These are phyloP conservation scores for Sungouiella blattae DNA, from an alignment of 805 yeast species.

Conservation along the genomic window DNA sequence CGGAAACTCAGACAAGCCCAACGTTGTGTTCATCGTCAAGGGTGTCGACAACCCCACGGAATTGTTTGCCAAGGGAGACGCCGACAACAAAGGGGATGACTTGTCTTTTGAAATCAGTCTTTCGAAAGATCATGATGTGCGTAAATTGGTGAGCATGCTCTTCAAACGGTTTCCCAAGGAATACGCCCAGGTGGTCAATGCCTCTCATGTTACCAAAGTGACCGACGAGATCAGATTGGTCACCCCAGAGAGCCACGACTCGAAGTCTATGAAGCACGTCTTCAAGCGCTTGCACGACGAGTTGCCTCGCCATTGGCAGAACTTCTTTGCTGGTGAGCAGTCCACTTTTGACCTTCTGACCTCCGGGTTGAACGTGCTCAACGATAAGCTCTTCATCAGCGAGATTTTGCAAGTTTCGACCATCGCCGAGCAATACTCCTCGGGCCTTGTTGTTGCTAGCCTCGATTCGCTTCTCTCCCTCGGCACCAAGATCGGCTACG, in stretches of 20 bases:
- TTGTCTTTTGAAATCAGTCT: slow-evolving; percentile 1
- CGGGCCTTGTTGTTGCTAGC: slow-evolving; percentile 29
- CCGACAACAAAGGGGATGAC: no score
- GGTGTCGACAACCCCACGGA: slow-evolving; percentile 38
- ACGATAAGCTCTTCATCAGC: slow-evolving; percentile 45
- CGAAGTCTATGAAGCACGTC: slow-evolving; percentile 12
- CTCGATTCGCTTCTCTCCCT: slow-evolving; percentile 42
- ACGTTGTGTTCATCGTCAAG: slow-evolving; percentile 36
- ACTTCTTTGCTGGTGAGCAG: slow-evolving; percentile 14
- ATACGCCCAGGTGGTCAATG: slow-evolving; percentile 5
- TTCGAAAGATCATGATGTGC: slow-evolving; percentile 5
- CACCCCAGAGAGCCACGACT: slow-evolving; percentile 5
- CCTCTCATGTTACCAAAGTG: slow-evolving; percentile 13
- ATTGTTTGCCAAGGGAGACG: slow-evolving; percentile 22
- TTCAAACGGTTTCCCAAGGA: slow-evolving; percentile 20
- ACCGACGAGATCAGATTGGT: slow-evolving; percentile 26
- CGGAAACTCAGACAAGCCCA: slow-evolving; percentile 17
- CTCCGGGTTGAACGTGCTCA: slow-evolving; percentile 30
- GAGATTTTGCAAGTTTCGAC: slow-evolving; percentile 48
- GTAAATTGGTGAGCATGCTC: slow-evolving; percentile 11
- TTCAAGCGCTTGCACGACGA: slow-evolving; percentile 28
- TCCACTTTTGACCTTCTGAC: slow-evolving; percentile 17
- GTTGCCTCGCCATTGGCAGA: slow-evolving; percentile 35
- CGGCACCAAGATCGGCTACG: slow-evolving; percentile 40
- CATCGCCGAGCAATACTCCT: slow-evolving; percentile 25